phyloP scores from a whole-genome alignment of 352 stramenopile species.

The Nothophytophthora sp. region DNA sequence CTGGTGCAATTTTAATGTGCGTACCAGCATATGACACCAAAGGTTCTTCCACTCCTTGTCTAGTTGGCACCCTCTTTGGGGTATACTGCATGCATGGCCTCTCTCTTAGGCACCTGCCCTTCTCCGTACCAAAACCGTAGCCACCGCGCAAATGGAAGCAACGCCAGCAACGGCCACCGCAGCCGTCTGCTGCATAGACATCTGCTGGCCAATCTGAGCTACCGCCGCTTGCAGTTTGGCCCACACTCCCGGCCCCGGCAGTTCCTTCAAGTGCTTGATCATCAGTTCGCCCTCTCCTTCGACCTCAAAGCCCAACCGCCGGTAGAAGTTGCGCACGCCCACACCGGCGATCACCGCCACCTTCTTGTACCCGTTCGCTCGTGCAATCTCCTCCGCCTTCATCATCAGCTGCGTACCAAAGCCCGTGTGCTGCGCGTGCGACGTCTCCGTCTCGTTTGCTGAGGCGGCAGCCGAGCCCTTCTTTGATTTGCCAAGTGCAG shows the following conservation, averaged over 20 bases:
- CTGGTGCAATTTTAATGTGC: too few relatives aligned
- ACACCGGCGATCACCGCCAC: conserved; percentile 90
- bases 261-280: conserved; percentile 74
- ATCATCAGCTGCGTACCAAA: conserved; percentile 89
- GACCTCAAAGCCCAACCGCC: conserved; percentile 86
- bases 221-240: conserved; percentile 16
- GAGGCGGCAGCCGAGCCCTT: conserved; percentile 20
- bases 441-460: conserved; percentile 26
- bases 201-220: conserved; percentile 3
- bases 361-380: conserved; percentile 70
- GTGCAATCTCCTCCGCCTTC: conserved; percentile 81
- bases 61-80: too few relatives aligned
- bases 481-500: conserved; percentile 42
- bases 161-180: conserved; percentile 8
- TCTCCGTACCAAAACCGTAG: conserved; percentile 14
- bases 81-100: too few relatives aligned
- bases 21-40: too few relatives aligned
- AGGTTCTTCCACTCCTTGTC: too few relatives aligned
- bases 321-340: conserved; percentile 92
- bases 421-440: conserved; percentile 86
- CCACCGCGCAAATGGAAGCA: conserved; percentile 6
- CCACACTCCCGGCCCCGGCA: conserved; percentile 5
- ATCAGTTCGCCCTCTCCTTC: conserved; percentile 86
- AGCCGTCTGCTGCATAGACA: conserved; percentile 1
- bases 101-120: background rate